Evolutionary conservation across 2,329 filamentous ascomycete species (phyloP), one percentile per base, ranked within the genome.

Genomic region (Talaromyces verruculosus): DNA sequence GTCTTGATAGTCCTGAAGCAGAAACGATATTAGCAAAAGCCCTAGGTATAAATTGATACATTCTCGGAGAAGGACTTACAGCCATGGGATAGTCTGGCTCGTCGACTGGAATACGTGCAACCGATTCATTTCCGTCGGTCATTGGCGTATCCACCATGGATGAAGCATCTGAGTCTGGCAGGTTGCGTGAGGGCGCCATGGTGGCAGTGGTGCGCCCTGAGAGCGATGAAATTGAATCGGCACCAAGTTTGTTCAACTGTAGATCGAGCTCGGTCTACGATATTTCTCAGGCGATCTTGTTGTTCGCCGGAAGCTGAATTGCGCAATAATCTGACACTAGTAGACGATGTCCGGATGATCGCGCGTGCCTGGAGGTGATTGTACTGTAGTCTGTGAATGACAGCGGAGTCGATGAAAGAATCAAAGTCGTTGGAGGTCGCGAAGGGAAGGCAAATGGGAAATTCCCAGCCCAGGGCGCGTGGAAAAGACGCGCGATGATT

Each of bases 1-100:
- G 65, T 88, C 85, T 72, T 87, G 79, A 66, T 83, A 81, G 69
- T 82, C 81, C 79, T 84, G 30, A 15, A 69, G 45, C 1, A 65
- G 28, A 57, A 30, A 28, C 11, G 28, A 15, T 47, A 51, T 45
- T 65, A 61, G 67, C 47, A 39, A 43, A 39, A 47, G 47, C 66
- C 60, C 45, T 17, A 35, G 7, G 5, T 0, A 37, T 30, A 13
- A 28, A 15, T 43, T n/a, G 43, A 57, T 51, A 53, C 17, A 41
- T 22, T 43, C 15, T 15, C 41, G 19, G 28, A 58, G 25, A 59
- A 43, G 47, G 35, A 74, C 78, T 61, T 76, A 82, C 80, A 71
- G 74, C 75, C 71, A 78, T 74, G 62, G 72, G 76, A 69, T 79
- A 77, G 69, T 81, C 78, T 37, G 69, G 70, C 58, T 71, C 71